These are phyloP conservation scores for Ceratocystis albifundus DNA, from an alignment of 2,329 filamentous ascomycete species.

Conservation along the genomic window DNA sequence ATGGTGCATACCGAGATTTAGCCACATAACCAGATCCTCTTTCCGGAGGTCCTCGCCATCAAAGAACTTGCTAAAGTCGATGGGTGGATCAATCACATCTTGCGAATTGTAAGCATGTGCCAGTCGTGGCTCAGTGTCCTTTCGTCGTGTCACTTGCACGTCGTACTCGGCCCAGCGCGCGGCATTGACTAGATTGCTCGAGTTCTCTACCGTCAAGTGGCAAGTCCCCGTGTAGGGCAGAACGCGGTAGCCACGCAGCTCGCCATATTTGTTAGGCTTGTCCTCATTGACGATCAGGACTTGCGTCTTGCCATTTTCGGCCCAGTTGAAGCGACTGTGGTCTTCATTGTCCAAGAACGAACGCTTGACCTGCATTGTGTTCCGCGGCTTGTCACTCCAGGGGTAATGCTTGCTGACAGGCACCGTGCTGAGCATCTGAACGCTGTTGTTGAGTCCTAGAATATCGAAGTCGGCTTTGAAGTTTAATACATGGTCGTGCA, in stretches of 20 bases:
- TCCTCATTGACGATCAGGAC: constrained; percentile 38
- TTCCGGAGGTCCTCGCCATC: constrained; percentile 24
- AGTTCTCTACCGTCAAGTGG: constrained; percentile 37
- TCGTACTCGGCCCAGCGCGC: constrained; percentile 35
- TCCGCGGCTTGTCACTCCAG: constrained; percentile 32
- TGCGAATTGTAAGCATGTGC: constrained; percentile 32
- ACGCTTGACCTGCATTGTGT: constrained; percentile 29
- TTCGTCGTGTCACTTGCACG: constrained; percentile 36
- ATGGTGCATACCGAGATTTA: constrained; percentile 47
- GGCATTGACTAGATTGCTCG: constrained; percentile 33
- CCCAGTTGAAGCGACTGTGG: constrained; percentile 31
- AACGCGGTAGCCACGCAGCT: constrained; percentile 38
- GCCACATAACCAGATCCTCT: constrained; percentile 39
- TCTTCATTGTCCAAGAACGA: constrained; percentile 26
- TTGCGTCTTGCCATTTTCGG: constrained; percentile 35
- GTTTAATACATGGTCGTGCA: constrained; percentile 33
- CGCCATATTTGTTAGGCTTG: constrained; percentile 37
- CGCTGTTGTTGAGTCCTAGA: constrained; percentile 30
- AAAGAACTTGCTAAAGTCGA: constrained; percentile 39
- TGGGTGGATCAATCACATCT: constrained; percentile 33
- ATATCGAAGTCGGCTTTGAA: constrained; percentile 36
- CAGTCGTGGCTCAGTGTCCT: constrained; percentile 33
- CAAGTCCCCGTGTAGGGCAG: constrained; percentile 30
- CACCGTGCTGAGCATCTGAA: constrained; percentile 30
- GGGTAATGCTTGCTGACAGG: constrained; percentile 30